Evolutionary conservation across 2,329 filamentous ascomycete species (phyloP).

Genomic region (Exophiala spinifera): DNA sequence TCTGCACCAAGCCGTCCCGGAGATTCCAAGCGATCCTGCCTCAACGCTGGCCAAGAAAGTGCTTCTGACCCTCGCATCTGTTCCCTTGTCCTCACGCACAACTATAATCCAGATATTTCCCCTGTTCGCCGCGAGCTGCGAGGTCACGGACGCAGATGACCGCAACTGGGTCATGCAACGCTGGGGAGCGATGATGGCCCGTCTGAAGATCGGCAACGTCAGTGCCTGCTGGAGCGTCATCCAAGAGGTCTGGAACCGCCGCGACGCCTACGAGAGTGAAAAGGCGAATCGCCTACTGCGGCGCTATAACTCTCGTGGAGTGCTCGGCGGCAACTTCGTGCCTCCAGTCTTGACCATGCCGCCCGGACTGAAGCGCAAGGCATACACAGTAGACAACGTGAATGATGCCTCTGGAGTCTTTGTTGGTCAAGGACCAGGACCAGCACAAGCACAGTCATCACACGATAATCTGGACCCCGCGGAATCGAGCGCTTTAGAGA

Average conservation of each 20-base stretch:
- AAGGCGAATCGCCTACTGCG: conserved; percentile 35
- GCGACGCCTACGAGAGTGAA: conserved; percentile 53
- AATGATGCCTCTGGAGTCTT: conserved; percentile 8
- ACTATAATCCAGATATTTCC: conserved; percentile 70
- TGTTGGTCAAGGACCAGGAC: background rate
- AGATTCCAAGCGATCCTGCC: conserved; percentile 59
- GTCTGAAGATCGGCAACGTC: conserved; percentile 66
- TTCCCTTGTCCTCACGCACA: conserved; percentile 60
- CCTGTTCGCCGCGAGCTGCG: conserved; percentile 64
- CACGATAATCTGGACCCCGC: background rate
- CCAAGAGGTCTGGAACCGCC: conserved; percentile 63
- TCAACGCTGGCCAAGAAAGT: conserved; percentile 60
- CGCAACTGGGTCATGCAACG: conserved; percentile 62
- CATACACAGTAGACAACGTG: conserved; percentile 1
- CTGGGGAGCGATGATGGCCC: conserved; percentile 59
- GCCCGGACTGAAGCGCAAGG: conserved; percentile 22
- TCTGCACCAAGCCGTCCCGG: conserved; percentile 65
- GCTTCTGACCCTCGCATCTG: conserved; percentile 59
- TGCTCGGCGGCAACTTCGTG: conserved; percentile 19
- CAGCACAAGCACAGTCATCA: background rate
- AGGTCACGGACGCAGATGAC: conserved; percentile 58
- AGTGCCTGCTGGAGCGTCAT: conserved; percentile 64
- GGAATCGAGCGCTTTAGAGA: too few species aligned
- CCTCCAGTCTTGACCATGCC: conserved; percentile 22
- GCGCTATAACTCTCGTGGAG: conserved; percentile 47